Conservation (phyloP, 2,329 filamentous ascomycete species). For the Hymenoscyphus repandus region DNA sequence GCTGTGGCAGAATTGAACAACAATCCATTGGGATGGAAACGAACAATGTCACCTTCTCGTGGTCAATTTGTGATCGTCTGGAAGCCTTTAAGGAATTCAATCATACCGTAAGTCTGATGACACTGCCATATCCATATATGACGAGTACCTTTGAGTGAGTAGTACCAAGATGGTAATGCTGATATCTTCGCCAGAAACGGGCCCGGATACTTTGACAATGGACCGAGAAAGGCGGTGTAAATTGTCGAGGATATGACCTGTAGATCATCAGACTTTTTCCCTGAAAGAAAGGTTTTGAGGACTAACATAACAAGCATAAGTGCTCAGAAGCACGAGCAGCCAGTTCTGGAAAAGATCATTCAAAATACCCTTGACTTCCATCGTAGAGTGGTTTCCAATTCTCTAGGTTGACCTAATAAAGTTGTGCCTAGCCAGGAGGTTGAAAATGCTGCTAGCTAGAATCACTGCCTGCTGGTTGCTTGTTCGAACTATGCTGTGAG, state of each 20-base stretch:
- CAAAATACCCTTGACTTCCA: too few species aligned
- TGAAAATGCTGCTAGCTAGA: too few species aligned
- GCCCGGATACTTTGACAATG: constrained; percentile 7
- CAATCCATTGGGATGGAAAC: neutral
- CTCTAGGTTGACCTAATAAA: too few species aligned
- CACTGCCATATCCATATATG: constrained; percentile 9
- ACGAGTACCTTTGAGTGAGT: constrained; percentile 1
- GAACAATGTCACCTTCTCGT: neutral
- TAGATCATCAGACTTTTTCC: neutral
- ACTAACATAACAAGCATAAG: too few species aligned
- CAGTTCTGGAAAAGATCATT: too few species aligned
- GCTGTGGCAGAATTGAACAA: neutral
- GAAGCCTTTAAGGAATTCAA: neutral
- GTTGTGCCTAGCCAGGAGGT: too few species aligned
- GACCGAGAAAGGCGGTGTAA: constrained; percentile 6
- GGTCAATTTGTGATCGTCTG: neutral
- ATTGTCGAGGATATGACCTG: neutral
- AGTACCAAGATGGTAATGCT: neutral
- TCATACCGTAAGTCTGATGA: constrained; percentile 6
- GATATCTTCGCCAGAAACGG: constrained; percentile 5
- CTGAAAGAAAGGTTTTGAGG: too few species aligned
- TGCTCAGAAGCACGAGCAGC: too few species aligned
- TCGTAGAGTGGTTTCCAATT: too few species aligned
- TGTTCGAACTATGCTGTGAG: too few species aligned
- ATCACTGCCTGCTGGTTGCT: too few species aligned